Evolutionary conservation across 257 asterid species (phyloP).

Genomic region (Marsdenia floribunda): DNA sequence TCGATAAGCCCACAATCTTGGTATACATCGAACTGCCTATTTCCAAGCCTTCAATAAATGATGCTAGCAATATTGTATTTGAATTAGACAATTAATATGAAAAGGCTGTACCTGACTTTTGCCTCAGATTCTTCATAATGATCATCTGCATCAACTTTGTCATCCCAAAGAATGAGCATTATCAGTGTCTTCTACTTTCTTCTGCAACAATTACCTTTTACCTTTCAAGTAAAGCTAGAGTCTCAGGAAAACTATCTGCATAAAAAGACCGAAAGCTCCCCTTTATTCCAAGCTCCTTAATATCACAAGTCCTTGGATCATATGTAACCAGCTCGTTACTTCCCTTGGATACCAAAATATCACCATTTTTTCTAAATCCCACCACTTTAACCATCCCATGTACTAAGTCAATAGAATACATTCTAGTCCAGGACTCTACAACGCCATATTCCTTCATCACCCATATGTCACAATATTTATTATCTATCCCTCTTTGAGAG

Average conservation of each 20-base stretch:
- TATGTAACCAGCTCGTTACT: slow-evolving; percentile 26
- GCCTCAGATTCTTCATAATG: neutral
- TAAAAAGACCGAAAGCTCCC: slow-evolving; percentile 40
- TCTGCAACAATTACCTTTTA: slow-evolving; percentile 11
- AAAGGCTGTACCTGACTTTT: slow-evolving; percentile 3
- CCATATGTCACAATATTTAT: slow-evolving; percentile 42
- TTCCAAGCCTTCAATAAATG: neutral
- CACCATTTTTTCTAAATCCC: slow-evolving; percentile 39
- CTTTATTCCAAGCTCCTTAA: slow-evolving; percentile 27
- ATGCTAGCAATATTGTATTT: neutral
- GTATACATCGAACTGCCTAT: neutral
- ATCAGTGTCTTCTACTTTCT: slow-evolving; percentile 5
- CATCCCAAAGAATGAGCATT: neutral
- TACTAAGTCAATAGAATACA: slow-evolving; percentile 29
- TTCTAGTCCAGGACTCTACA: slow-evolving; percentile 47
- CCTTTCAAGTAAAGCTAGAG: slow-evolving; percentile 37
- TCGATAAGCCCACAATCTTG: neutral
- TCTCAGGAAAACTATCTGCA: slow-evolving; percentile 34
- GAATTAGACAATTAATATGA: neutral
- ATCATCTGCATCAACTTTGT: neutral
- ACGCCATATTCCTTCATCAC: slow-evolving; percentile 51
- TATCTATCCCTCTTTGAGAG: slow-evolving; percentile 12
- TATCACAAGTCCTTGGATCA: slow-evolving; percentile 22
- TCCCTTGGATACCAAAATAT: slow-evolving; percentile 30
- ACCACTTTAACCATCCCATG: slow-evolving; percentile 30